Evolutionary conservation across 176 grass and related monocot genomes (phyloP).

Genomic region (Triticum turgidum): DNA sequence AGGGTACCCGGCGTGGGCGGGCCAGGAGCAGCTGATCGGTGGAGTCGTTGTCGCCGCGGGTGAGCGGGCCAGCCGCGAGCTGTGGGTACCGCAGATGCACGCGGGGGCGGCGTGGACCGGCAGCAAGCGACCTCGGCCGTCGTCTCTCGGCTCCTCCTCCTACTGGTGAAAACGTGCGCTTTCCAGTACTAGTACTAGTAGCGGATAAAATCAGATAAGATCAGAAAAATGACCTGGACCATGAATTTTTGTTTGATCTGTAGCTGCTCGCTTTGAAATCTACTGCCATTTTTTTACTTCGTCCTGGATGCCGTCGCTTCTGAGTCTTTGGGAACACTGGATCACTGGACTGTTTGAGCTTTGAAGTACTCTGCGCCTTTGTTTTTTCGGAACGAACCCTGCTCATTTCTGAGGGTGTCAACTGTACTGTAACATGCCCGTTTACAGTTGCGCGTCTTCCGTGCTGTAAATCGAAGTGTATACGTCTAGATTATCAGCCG

Average conservation of each 20-base stretch:
- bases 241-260: not conserved
- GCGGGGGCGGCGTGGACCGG: slow-evolving; percentile 39
- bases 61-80: slow-evolving; percentile 31
- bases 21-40: slow-evolving; percentile 21
- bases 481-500: no score
- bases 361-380: no score
- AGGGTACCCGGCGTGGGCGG: slow-evolving; percentile 30
- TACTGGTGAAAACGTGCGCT: slow-evolving; percentile 47
- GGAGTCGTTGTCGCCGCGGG: slow-evolving; percentile 26
- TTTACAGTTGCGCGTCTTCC: not conserved
- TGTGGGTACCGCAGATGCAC: slow-evolving; percentile 62
- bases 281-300: not conserved
- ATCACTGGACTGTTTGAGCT: no score
- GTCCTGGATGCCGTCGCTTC: not conserved
- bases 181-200: not conserved
- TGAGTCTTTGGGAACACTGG: not conserved
- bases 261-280: not conserved
- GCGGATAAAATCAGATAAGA: not conserved
- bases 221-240: not conserved
- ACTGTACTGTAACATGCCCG: no score
- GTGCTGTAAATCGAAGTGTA: not conserved
- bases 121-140: slow-evolving; percentile 47
- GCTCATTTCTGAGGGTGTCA: no score
- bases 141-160: slow-evolving; percentile 21
- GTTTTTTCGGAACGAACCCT: no score